Percentiles rank a stretch among this genome's conserved stretches.
These are phyloP conservation scores for Aureobasidium vineae DNA, from an alignment of 2,329 filamentous ascomycete genomes.

Conservation along the genomic window DNA sequence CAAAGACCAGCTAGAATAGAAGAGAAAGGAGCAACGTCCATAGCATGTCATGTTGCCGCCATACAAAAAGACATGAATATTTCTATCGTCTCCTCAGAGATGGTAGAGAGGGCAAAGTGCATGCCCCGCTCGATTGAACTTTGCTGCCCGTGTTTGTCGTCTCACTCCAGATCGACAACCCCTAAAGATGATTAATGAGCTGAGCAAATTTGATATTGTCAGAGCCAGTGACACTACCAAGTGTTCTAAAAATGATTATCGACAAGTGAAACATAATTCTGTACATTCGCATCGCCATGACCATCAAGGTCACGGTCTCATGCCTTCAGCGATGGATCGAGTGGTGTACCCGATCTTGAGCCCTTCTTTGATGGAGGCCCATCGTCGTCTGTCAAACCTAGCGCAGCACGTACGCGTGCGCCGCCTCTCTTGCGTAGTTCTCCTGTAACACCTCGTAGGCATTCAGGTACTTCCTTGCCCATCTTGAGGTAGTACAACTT, in stretches of 20 bases:
- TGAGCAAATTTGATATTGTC: not conserved
- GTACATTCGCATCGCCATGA: not conserved
- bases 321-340: constrained; percentile 10
- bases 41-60: no score
- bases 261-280: constrained; percentile 1
- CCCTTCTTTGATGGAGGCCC: constrained; percentile 7
- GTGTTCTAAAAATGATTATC: constrained; percentile 1
- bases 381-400: constrained; percentile 32
- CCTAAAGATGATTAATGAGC: not conserved
- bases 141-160: not conserved
- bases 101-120: not conserved
- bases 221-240: not conserved
- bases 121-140: not conserved
- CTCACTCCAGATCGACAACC: not conserved
- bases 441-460: constrained; percentile 81
- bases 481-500: constrained; percentile 92
- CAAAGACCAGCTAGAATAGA: no score
- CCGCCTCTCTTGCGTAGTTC: constrained; percentile 71
- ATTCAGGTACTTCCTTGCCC: constrained; percentile 85
- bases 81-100: not conserved
- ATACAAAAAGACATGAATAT: no score
- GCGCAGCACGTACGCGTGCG: constrained; percentile 38
- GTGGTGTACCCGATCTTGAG: constrained; percentile 14
- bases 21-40: no score
- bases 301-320: constrained; percentile 4